Conservation (phyloP, 2,329 filamentous ascomycete genomes). For the Penicillium sp. region DNA sequence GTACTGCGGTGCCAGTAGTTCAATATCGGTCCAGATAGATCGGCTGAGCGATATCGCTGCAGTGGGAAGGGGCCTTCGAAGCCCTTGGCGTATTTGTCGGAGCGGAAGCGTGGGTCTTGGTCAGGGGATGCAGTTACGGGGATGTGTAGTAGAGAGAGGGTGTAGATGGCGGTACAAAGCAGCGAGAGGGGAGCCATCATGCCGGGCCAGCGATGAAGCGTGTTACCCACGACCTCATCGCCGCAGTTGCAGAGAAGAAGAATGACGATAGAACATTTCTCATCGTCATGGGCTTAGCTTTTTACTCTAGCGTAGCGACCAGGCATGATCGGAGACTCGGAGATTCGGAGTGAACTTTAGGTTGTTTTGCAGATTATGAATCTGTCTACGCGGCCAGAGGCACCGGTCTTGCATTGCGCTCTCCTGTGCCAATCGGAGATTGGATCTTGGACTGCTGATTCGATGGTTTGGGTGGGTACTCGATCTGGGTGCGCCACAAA, state of each 20-base stretch:
- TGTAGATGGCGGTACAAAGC: background rate
- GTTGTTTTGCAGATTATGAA: no score
- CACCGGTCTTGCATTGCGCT: no score
- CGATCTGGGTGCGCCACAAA: background rate
- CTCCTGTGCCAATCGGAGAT: background rate
- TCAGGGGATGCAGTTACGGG: background rate
- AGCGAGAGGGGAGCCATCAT: background rate
- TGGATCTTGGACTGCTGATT: background rate
- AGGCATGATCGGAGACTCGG: no score
- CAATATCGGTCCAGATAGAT: slow-evolving; percentile 26
- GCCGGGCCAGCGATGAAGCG: background rate
- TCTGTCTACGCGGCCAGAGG: no score
- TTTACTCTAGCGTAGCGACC: background rate
- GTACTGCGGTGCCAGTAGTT: slow-evolving; percentile 27
- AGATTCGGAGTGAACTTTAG: no score
- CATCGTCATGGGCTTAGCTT: background rate
- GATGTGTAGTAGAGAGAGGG: background rate
- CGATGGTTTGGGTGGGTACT: background rate
- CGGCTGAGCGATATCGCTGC: slow-evolving; percentile 28
- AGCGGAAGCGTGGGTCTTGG: slow-evolving; percentile 7
- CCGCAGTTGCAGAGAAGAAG: background rate
- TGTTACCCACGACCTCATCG: background rate
- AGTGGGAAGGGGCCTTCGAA: slow-evolving; percentile 28
- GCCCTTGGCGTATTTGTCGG: slow-evolving; percentile 22
- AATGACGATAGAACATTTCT: background rate